Evolutionary conservation across 768 basidiomycete species (phyloP), one percentile per base, ranked within the genome.

Genomic region (Lentinus tigrinus): DNA sequence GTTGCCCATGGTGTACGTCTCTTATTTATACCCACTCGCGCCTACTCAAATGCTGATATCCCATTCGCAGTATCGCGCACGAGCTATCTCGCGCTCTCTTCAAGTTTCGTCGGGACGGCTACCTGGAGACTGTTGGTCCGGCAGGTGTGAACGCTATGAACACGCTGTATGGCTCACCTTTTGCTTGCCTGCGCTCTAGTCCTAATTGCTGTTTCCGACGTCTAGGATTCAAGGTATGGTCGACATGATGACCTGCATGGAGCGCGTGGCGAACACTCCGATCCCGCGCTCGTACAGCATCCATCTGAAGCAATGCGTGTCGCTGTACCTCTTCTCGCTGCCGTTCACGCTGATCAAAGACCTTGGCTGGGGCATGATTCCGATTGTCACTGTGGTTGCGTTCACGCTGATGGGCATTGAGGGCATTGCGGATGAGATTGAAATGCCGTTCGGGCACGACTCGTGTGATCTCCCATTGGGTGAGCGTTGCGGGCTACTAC

Each of bases 341-440:
- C 96, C 96, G 4, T 83, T 95, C 64, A 91, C 90, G 2, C 81
- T 98, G 28, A 85, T 95, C 44, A 81, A 85, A 54, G 88, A 93
- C 46, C 77, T 95, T 64, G 87, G 87, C 34, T 94, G 91, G 89
- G 82, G 79, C 47, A 90, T 89, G 68, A 79, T 96, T 10, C 91
- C 90, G n/a, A 78, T 95, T 24, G 85, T 93, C 19, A 93, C 92
- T 21, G 83, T 90, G 14, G 88, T 95, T 27, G 86, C 92, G 8
- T 94, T 95, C 76, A 95, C 91, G 0, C 82, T 97, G 52, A 94
- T 95, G 84, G 93, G 94, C 17, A 91, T 98, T 51, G 95, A 97
- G 77, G 94, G 93, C 4, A 98, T 97, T 63, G 95, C 95, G 0
- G 89, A 95, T 59, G 87, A 93, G 72, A 93, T 96, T 63, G 95